Percentiles rank a stretch among this genome's conserved stretches.
These are phyloP conservation scores for Jaltomata sinuosa DNA, from an alignment of 257 asterid genomes.

Conservation along the genomic window DNA sequence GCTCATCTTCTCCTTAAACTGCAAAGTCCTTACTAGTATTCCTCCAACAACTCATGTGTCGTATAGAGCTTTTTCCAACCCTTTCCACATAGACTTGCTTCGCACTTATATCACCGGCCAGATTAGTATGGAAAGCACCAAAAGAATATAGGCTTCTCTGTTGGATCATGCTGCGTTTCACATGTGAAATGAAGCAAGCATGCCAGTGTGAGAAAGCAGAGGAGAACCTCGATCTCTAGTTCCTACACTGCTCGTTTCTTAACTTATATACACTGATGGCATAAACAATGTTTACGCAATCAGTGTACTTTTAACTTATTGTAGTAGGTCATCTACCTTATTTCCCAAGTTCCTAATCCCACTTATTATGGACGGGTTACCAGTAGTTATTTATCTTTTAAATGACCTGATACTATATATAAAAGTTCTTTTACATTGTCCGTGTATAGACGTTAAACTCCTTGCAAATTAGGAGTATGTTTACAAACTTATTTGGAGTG, in stretches of 20 bases:
- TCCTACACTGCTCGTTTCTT: not conserved
- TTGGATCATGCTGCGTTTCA: not conserved
- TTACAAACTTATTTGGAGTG: not conserved
- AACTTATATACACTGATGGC: not conserved
- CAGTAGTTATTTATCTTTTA: not conserved
- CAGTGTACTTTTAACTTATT: not conserved
- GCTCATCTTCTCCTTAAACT: not conserved
- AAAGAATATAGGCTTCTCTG: not conserved
- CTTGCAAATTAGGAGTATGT: not conserved
- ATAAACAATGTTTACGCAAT: not conserved
- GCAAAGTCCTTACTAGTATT: no score
- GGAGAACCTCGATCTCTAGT: not conserved
- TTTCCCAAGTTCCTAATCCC: not conserved
- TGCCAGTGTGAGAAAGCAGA: not conserved
- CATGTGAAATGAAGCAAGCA: not conserved
- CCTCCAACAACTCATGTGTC: no score
- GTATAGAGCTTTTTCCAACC: no score
- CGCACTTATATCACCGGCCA: not conserved
- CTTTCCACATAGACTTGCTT: no score
- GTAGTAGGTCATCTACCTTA: not conserved
- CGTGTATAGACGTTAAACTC: not conserved
- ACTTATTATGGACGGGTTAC: not conserved
- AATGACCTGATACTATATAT: not conserved
- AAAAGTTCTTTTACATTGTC: not conserved
- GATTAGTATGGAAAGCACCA: not conserved